Evolutionary conservation across 2,329 filamentous ascomycete genomes (phyloP).

Genomic region (Aspergillus uvarum): DNA sequence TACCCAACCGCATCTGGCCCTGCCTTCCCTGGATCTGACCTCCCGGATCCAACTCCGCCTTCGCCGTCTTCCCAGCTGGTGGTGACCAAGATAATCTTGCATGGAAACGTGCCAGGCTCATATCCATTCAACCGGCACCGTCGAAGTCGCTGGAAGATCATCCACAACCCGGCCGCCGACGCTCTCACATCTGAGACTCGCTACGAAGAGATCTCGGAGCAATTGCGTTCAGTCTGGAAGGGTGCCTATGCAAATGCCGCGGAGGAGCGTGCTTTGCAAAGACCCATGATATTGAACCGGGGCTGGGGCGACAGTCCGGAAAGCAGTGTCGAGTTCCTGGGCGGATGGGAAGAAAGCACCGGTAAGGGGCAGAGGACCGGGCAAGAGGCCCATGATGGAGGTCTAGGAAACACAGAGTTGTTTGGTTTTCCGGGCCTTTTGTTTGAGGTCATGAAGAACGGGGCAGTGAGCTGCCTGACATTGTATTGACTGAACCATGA

Average conservation of each 20-base stretch:
- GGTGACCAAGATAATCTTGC: slow-evolving; percentile 87
- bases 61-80: slow-evolving; percentile 63
- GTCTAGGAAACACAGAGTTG: slow-evolving; percentile 73
- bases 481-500: slow-evolving; percentile 60
- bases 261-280: slow-evolving; percentile 55
- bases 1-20: slow-evolving; percentile 66
- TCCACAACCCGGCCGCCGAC: slow-evolving; percentile 45
- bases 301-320: slow-evolving; percentile 91
- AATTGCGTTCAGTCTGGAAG: slow-evolving; percentile 69
- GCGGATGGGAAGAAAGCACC: slow-evolving; percentile 77
- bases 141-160: slow-evolving; percentile 80
- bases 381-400: slow-evolving; percentile 48
- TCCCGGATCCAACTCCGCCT: slow-evolving; percentile 30
- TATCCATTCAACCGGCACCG: slow-evolving; percentile 96
- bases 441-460: slow-evolving; percentile 94
- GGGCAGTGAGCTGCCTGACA: slow-evolving; percentile 82
- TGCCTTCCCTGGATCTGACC: slow-evolving; percentile 56
- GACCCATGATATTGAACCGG: slow-evolving; percentile 80
- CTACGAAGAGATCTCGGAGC: slow-evolving; percentile 70
- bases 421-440: slow-evolving; percentile 92
- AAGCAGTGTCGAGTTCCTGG: slow-evolving; percentile 81
- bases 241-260: slow-evolving; percentile 59
- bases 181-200: slow-evolving; percentile 71
- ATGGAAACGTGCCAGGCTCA: slow-evolving; percentile 91
- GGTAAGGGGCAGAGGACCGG: slow-evolving; percentile 45